These are phyloP conservation scores for Chlamydomonas reinhardtii DNA, from an alignment of 163 green algal genomes.

Conservation along the genomic window DNA sequence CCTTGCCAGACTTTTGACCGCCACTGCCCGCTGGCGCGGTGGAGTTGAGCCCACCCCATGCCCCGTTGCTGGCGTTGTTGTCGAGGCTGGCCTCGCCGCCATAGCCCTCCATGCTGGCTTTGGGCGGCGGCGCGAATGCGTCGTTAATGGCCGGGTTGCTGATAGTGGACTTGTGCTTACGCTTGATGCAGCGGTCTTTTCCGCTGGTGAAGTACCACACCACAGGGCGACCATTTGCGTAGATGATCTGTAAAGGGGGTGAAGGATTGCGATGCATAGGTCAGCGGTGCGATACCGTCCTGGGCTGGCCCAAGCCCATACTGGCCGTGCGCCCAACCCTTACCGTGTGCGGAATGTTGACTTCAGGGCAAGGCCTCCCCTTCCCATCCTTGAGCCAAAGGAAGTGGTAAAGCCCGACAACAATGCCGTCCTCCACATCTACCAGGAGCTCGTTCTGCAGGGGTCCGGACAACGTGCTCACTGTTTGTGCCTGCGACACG, in stretches of 20 bases:
- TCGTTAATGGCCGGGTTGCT: constrained; percentile 16
- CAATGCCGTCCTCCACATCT: constrained; percentile 54
- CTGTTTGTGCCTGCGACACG: too few species aligned
- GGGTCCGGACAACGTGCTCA: too few species aligned
- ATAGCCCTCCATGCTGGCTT: background rate
- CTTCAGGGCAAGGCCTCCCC: constrained; percentile 45
- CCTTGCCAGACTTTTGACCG: too few species aligned
- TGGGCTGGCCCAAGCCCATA: background rate
- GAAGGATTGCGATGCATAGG: too few species aligned
- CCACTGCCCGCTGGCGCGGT: too few species aligned
- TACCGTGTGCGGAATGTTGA: constrained; percentile 56
- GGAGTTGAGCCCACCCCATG: background rate
- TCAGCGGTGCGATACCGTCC: too few species aligned
- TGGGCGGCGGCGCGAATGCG: background rate
- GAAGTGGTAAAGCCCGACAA: constrained; percentile 56
- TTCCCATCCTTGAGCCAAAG: constrained; percentile 59
- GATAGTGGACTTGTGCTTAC: constrained; percentile 34
- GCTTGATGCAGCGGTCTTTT: constrained; percentile 50
- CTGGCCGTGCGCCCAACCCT: background rate
- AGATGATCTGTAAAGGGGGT: too few species aligned
- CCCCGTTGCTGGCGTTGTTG: background rate
- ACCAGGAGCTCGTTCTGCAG: constrained; percentile 25
- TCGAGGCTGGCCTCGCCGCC: background rate
- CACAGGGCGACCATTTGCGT: constrained; percentile 14
- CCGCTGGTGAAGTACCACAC: constrained; percentile 61